A percentile compares a stretch with the other conserved stretches of the same genome.
These are phyloP conservation scores for Lachancea cidri DNA, from an alignment of 805 yeast species.

Conservation along the genomic window DNA sequence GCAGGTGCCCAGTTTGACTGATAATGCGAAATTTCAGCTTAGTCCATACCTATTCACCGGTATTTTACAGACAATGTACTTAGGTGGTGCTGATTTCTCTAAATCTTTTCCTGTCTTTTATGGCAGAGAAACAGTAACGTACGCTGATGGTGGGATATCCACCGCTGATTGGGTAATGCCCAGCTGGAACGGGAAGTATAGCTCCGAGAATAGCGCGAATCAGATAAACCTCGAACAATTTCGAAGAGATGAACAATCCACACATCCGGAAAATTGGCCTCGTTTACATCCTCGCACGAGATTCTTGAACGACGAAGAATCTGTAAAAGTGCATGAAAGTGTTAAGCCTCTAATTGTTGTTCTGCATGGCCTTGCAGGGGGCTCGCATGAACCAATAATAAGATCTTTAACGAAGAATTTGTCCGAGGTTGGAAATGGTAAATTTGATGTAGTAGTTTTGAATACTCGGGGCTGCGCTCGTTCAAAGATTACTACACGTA, in stretches of 20 bases:
- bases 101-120: constrained; percentile 55
- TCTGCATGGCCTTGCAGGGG: constrained; percentile 74
- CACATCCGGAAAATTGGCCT: constrained; percentile 49
- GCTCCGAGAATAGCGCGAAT: constrained; percentile 11
- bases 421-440: constrained; percentile 33
- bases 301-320: constrained; percentile 46
- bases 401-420: constrained; percentile 48
- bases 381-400: constrained; percentile 70
- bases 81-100: constrained; percentile 51
- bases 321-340: constrained; percentile 31
- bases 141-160: constrained; percentile 64
- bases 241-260: constrained; percentile 35
- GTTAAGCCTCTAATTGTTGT: constrained; percentile 55
- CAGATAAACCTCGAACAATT: constrained; percentile 27
- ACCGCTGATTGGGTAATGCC: constrained; percentile 64
- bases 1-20: constrained; percentile 41
- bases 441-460: constrained; percentile 56
- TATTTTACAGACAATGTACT: constrained; percentile 68
- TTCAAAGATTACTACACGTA: constrained; percentile 64
- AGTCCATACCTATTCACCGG: constrained; percentile 68
- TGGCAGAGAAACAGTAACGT: constrained; percentile 60
- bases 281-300: constrained; percentile 65
- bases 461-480: constrained; percentile 76
- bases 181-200: constrained; percentile 22
- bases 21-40: constrained; percentile 48